Evolutionary conservation across 192 early-diverging fungal genomes (phyloP), one percentile per base, ranked within the genome.

Genomic region (Umbelopsis isabellina): DNA sequence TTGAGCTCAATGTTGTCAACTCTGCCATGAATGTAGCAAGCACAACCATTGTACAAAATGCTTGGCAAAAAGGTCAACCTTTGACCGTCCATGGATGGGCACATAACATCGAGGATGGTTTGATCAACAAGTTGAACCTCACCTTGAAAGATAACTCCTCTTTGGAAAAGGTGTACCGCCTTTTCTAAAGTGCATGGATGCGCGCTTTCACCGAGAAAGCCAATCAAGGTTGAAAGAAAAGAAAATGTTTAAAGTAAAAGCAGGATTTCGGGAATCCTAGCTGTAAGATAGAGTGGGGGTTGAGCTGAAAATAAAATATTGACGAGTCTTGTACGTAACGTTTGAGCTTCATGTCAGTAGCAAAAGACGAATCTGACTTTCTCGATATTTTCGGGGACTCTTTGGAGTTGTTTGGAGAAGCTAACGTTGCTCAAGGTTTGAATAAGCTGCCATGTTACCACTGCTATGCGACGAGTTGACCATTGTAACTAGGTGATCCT

Each of bases 21-120:
- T 86, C 85, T 55, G 93, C 91, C 20, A 65, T 82, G 49, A 93
- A 90, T 65, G 87, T 97, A 8, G 82, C 83, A 45, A 79, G 90
- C 53, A 92, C 91, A 18, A 86, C 87, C 13, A 89, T 93, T 51
- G 89, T 97, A 49, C 92, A 92, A 58, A 88, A 91, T 65, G 95
- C 95, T 0, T 96, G 94, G 94, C 74, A 75, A 44, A 72, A 82
- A 21, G 92, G 91, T 48, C 90, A 86, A 70, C 72, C 86, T 67
- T 70, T 97, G 20, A 83, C 86, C 49, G 79, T 93, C 8, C 91
- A 93, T 73, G 91, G 89, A 33, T 91, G 89, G 91, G 87, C 86
- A 41, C 86, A 91, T 69, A 85, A 88, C 80, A 83, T 93, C 37
- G 74, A 85, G 45, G 84, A 80, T 8, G 90, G 91, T 13, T 46